phyloP scores from a whole-genome alignment of 75 land plant species.

The Cryptomeria japonica region DNA sequence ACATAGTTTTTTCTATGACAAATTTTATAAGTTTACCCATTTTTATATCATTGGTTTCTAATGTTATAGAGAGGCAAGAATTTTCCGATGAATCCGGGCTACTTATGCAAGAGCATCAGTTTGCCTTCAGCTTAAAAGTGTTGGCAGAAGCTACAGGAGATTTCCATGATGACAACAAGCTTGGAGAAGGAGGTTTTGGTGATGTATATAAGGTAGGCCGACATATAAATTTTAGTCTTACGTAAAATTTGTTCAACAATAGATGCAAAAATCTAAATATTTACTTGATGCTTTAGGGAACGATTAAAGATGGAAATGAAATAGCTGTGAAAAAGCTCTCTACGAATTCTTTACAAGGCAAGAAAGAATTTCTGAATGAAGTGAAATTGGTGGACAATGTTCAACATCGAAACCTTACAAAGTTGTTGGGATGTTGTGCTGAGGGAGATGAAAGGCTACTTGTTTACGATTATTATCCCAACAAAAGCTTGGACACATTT shows the following conservation, averaged over 20 bases:
- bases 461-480: no score
- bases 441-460: no score
- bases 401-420: no score
- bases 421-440: no score
- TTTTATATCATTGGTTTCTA: no score
- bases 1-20: neutral
- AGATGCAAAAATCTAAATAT: neutral
- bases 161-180: no score
- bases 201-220: neutral
- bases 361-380: neutral
- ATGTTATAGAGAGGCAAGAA: no score
- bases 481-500: no score
- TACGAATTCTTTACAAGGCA: neutral
- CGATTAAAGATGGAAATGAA: neutral
- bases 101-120: neutral
- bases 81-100: neutral
- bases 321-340: conserved; percentile 16
- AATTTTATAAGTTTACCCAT: no score
- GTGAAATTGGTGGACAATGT: no score
- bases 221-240: neutral
- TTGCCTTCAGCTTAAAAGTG: neutral
- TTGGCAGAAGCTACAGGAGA: neutral
- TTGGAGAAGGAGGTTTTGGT: no score
- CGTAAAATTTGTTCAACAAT: no score
- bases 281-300: neutral